Conservation (phyloP, 371 early-diverging fungal genomes). For the Nematocida major region DNA sequence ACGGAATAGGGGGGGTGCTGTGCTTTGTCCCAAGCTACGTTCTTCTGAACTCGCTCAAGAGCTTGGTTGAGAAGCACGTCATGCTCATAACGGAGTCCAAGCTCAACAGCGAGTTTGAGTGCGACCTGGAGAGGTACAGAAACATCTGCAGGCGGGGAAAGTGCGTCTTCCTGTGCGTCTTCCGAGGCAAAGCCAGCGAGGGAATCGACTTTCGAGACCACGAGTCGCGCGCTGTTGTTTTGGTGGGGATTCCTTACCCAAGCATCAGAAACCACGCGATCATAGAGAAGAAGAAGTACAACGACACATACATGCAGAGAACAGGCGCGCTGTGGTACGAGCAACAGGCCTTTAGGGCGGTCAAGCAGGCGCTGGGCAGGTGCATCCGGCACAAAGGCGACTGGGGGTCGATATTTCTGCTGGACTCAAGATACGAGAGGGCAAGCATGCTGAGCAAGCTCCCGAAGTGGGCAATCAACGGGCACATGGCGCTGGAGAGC, state of each 20-base stretch:
- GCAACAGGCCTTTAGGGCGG: slow-evolving; percentile 77
- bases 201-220: slow-evolving; percentile 84
- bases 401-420: slow-evolving; percentile 69
- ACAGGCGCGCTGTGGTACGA: slow-evolving; percentile 73
- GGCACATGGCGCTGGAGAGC: background rate
- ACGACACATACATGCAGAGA: slow-evolving; percentile 59
- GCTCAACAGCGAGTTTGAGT: slow-evolving; percentile 66
- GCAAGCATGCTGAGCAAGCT: background rate
- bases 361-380: slow-evolving; percentile 85
- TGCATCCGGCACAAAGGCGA: slow-evolving; percentile 79
- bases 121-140: slow-evolving; percentile 64
- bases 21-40: slow-evolving; percentile 67
- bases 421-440: slow-evolving; percentile 69
- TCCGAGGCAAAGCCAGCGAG: slow-evolving; percentile 81
- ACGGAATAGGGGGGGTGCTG: slow-evolving; percentile 25
- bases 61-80: slow-evolving; percentile 54
- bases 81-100: slow-evolving; percentile 6
- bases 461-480: slow-evolving; percentile 7
- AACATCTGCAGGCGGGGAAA: slow-evolving; percentile 49
- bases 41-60: slow-evolving; percentile 63
- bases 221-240: slow-evolving; percentile 76
- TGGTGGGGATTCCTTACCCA: slow-evolving; percentile 82
- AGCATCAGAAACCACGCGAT: slow-evolving; percentile 68
- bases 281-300: slow-evolving; percentile 68
- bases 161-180: slow-evolving; percentile 68